These are phyloP conservation scores for Suhomyces tanzawaensis DNA, from an alignment of 805 yeast species.

Conservation along the genomic window DNA sequence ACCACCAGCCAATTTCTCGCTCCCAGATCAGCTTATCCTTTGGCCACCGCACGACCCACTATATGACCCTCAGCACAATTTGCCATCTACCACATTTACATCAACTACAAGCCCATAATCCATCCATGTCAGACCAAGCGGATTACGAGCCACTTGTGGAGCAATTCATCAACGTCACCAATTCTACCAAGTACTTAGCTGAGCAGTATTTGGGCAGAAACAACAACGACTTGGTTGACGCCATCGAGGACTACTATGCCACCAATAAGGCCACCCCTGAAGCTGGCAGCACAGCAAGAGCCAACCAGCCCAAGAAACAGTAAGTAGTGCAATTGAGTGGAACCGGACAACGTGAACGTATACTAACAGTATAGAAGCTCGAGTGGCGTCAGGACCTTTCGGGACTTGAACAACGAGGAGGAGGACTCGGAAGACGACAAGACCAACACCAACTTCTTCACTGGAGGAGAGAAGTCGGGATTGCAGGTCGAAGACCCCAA, in stretches of 20 bases:
- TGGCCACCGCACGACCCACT: too few species aligned
- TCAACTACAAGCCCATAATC: slow-evolving; percentile 1
- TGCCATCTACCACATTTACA: slow-evolving; percentile 1
- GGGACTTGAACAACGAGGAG: slow-evolving; percentile 39
- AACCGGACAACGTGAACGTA: not conserved
- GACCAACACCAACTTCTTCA: slow-evolving; percentile 54
- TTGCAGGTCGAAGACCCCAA: slow-evolving; percentile 77
- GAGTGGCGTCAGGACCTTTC: slow-evolving; percentile 35
- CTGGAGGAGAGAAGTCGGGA: slow-evolving; percentile 74
- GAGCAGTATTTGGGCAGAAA: slow-evolving; percentile 39
- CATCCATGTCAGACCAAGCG: slow-evolving; percentile 15
- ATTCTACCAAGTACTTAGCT: slow-evolving; percentile 33
- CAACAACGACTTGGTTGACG: slow-evolving; percentile 34
- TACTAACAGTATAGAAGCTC: slow-evolving; percentile 1
- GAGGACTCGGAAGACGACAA: slow-evolving; percentile 54
- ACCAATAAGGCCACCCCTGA: slow-evolving; percentile 13
- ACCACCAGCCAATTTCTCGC: too few species aligned
- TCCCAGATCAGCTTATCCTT: too few species aligned
- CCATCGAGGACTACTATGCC: slow-evolving; percentile 43
- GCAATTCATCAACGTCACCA: slow-evolving; percentile 37
- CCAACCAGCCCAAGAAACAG: slow-evolving; percentile 5
- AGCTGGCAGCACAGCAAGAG: slow-evolving; percentile 3
- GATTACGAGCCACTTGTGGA: slow-evolving; percentile 20
- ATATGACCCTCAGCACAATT: too few species aligned
- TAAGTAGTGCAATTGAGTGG: not conserved